Conservation (phyloP, 495 filamentous ascomycete genomes). For the Hypomontagnella submonticulosa region DNA sequence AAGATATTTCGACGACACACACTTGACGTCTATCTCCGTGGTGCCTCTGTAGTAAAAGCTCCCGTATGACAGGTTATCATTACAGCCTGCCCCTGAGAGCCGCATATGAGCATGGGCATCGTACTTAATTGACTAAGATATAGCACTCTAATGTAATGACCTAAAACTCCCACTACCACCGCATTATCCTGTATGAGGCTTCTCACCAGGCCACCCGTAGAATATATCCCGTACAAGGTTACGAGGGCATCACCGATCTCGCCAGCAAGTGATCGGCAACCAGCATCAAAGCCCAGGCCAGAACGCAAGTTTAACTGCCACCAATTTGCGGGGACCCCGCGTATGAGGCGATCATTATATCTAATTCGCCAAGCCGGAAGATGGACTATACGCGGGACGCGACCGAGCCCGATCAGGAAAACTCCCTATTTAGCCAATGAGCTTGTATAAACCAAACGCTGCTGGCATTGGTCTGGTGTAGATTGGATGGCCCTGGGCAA, state of each 20-base stretch:
- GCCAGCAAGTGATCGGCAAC: slow-evolving; percentile 23
- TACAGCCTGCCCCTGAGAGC: no score
- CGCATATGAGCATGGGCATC: no score
- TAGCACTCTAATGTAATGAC: no score
- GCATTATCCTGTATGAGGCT: no score
- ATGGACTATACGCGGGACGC: slow-evolving; percentile 24
- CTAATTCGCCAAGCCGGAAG: slow-evolving; percentile 46
- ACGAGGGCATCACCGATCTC: neutral
- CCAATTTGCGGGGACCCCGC: slow-evolving; percentile 36
- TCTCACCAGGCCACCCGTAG: no score
- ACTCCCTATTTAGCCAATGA: slow-evolving; percentile 41
- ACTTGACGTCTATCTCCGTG: no score
- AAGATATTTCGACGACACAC: no score
- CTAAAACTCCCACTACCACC: no score
- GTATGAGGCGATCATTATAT: slow-evolving; percentile 21
- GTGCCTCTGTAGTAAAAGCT: no score
- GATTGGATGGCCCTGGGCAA: slow-evolving; percentile 29
- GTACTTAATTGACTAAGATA: no score
- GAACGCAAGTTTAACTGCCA: slow-evolving; percentile 34
- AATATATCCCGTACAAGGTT: neutral
- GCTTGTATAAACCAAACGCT: slow-evolving; percentile 32
- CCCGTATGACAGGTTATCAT: no score
- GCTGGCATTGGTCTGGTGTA: slow-evolving; percentile 24
- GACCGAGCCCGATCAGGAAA: slow-evolving; percentile 40
- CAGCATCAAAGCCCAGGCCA: slow-evolving; percentile 10